Evolutionary conservation across 805 yeast genomes (phyloP), one percentile per base, ranked within the genome.

Genomic region (Nakazawaea laoshanensis): DNA sequence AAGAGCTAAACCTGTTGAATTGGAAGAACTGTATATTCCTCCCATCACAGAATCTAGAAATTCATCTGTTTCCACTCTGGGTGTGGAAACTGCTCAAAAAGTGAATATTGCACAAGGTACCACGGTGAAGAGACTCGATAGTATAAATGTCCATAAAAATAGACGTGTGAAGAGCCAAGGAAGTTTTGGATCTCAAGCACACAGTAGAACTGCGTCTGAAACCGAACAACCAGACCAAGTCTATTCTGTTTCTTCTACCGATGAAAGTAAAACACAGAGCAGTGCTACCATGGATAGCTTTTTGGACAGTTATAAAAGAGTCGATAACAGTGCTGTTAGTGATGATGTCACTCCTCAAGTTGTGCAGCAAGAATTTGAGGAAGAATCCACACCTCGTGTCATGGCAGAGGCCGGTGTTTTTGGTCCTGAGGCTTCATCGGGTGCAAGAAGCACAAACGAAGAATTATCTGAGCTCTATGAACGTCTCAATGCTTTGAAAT

Each of bases 221-320:
- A 11, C 6, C n/a, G 26, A 7, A 7, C 7, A 7, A 7, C 13
- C 26, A 7, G 8, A n/a, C 14, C 11, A 7, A 14, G 26, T 21
- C 37, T 5, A 17, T 28, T 15, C 29, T 24, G 10, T 9, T 8
- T 14, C 29, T 33, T 9, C 13, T 11, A n/a, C 12, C 6, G 12
- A n/a, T 8, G 14, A 11, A 20, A 10, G 33, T 25, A 13, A 13
- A 8, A 3, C 15, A 13, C 10, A 19, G 8, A 9, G 27, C 28
- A 27, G 30, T 28, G 29, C 32, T 20, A 36, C 39, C 3, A 31
- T 36, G 35, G 28, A 31, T 23, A 36, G 39, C 14, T 36, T 36
- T 16, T 18, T 36, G 8, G 39, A 36, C 23, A 36, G 24, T 7
- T 36, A 36, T 19, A 26, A 34, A n/a, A 22, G 22, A n/a, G 24